Evolutionary conservation across 148 eudicot species (phyloP), one percentile per base, ranked within the genome.

Genomic region (Vaccinium darrowii): DNA sequence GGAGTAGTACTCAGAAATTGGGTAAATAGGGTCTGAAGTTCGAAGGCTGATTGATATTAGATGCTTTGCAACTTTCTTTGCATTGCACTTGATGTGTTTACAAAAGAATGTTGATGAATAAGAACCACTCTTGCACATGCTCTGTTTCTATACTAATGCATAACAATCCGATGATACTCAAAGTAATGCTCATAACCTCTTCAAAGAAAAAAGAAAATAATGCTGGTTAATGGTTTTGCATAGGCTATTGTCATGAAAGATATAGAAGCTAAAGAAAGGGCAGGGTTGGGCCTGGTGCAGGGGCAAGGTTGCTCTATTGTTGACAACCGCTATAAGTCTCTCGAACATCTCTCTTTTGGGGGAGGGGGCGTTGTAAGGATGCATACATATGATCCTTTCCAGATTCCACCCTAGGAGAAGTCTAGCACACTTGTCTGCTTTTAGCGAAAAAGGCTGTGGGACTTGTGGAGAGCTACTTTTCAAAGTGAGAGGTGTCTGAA

Each of bases 1-100:
- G 7, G 54, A 33, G 76, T 8, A 58, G 54, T 33, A 7, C 23
- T 39, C 25, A 23, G 30, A 43, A 5, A 5, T 4, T 65, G 16
- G 78, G 11, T 19, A 8, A 36, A 76, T 76, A 19, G 5, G 36
- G 71, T 15, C 47, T 30, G 47, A 53, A 30, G 58, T 56, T 54
- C 49, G 8, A 30, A 53, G 47, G 81, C 81, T 79, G 65, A 50
- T 77, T 77, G 58, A n/a, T 33, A 51, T 77, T 77, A 51, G 47
- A 39, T 54, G 81, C 14, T 54, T 79, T 79, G 49, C 13, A 30
- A 23, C 23, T 18, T 54, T 63, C 23, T 54, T 79, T 79, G 49
- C 13, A 30, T 76, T 75, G 53, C 25, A 43, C 19, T 39, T 36
- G n/a, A 11, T 77, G 56, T 76, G 36, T 39, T 77, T 52, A 14